These are phyloP conservation scores for Anisodus acutangulus DNA, from an alignment of 257 asterid species.

Conservation along the genomic window DNA sequence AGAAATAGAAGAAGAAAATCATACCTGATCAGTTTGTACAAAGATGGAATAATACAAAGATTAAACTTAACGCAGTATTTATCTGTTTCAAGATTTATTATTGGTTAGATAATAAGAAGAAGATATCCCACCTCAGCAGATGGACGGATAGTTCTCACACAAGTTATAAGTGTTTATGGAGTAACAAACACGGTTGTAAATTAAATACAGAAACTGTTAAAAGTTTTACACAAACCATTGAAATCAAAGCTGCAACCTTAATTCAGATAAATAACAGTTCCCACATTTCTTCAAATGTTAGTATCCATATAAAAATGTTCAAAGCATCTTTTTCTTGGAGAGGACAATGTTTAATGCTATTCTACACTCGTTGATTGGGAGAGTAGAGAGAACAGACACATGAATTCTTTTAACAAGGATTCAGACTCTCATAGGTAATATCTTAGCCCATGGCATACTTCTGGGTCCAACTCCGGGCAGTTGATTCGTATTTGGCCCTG, in stretches of 20 bases:
- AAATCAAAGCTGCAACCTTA: background rate
- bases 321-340: conserved; percentile 29
- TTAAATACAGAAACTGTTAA: background rate
- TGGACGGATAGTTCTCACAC: background rate
- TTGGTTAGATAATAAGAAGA: conserved; percentile 14
- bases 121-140: conserved; percentile 10
- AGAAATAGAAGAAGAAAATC: conserved; percentile 2
- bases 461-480: conserved; percentile 93
- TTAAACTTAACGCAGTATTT: background rate
- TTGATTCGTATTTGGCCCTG: conserved; percentile 73
- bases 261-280: conserved; percentile 24
- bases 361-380: conserved; percentile 38
- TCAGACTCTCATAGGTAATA: background rate
- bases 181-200: background rate
- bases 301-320: conserved; percentile 41
- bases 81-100: background rate
- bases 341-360: conserved; percentile 30
- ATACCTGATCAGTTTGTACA: background rate
- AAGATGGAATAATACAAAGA: background rate
- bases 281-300: conserved; percentile 32
- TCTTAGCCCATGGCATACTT: conserved; percentile 83
- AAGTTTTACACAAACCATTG: background rate
- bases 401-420: conserved; percentile 44
- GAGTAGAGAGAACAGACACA: conserved; percentile 39
- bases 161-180: background rate